Evolutionary conservation across 2,329 filamentous ascomycete genomes (phyloP).

Genomic region (Aspergillus nomiae): DNA sequence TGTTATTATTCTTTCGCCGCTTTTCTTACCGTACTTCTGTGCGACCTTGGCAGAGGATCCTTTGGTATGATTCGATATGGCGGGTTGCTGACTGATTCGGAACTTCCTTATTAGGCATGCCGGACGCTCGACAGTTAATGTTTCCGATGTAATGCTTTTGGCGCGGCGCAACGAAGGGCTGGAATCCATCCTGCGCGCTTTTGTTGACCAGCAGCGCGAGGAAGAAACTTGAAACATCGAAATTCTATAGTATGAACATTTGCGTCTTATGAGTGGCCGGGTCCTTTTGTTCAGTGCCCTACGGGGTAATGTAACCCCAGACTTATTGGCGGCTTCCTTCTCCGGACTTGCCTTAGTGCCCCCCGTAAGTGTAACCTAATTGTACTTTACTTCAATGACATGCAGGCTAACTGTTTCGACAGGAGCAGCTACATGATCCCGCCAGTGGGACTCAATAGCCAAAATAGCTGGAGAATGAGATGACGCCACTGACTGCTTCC

Average conservation of each 20-base stretch:
- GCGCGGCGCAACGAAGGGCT: conserved; percentile 85
- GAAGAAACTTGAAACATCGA: conserved; percentile 21
- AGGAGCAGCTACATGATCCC: not conserved
- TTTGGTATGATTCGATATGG: not conserved
- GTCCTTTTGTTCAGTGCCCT: not conserved
- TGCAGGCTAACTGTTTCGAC: not conserved
- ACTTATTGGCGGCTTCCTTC: conserved; percentile 14
- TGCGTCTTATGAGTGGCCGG: not conserved
- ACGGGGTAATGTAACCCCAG: not conserved
- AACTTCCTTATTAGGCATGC: conserved; percentile 67
- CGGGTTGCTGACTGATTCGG: conserved; percentile 4
- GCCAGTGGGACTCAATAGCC: not conserved
- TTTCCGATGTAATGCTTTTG: conserved; percentile 85
- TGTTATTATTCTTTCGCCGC: not conserved
- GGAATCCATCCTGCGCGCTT: conserved; percentile 65
- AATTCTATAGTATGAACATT: no score
- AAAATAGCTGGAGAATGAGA: not conserved
- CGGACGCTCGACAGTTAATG: conserved; percentile 75
- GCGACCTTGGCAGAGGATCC: not conserved
- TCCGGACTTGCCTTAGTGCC: not conserved
- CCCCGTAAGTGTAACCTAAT: conserved; percentile 3
- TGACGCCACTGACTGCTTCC: conserved; percentile 14
- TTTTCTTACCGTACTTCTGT: not conserved
- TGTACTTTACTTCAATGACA: not conserved
- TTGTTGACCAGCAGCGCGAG: conserved; percentile 35